A percentile compares a stretch with the other conserved stretches of the same genome.
Conservation (phyloP, 345 rosid genomes). For the Bruguiera parviflora region DNA sequence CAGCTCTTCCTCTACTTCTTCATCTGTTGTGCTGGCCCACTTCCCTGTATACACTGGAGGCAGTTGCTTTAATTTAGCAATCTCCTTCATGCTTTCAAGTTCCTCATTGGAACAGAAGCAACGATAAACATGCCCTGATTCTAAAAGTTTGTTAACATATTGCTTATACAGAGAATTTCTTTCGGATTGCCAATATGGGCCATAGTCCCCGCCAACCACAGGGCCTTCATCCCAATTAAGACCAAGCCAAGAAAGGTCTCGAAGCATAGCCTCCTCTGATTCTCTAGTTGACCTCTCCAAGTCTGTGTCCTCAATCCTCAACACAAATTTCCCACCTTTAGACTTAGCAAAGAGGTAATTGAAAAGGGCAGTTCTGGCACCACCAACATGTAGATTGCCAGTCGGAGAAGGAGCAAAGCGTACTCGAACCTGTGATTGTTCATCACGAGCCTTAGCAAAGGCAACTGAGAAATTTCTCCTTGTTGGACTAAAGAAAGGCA, state of each 20-base stretch:
- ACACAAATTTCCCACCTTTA: constrained; percentile 81
- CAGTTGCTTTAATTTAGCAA: constrained; percentile 60
- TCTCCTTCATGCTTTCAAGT: constrained; percentile 90
- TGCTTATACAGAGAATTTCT: constrained; percentile 78
- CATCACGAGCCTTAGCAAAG: constrained; percentile 26
- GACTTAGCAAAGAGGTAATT: constrained; percentile 94
- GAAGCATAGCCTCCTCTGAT: constrained; percentile 90
- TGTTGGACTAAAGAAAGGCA: background rate
- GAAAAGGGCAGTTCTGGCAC: constrained; percentile 97
- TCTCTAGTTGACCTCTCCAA: constrained; percentile 87
- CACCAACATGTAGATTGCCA: constrained; percentile 94
- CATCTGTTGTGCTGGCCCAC: constrained; percentile 76
- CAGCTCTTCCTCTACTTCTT: constrained; percentile 68
- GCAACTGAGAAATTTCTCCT: constrained; percentile 29
- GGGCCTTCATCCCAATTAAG: constrained; percentile 98
- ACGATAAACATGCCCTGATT: constrained; percentile 82
- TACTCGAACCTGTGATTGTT: constrained; percentile 53
- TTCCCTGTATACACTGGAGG: constrained; percentile 85
- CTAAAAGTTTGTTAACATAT: constrained; percentile 68
- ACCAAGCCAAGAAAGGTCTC: constrained; percentile 87
- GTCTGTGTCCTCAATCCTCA: constrained; percentile 93
- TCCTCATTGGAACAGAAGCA: constrained; percentile 94
- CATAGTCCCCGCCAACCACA: constrained; percentile 72
- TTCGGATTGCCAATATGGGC: constrained; percentile 90
- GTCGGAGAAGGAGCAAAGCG: constrained; percentile 99